A percentile compares a stretch with the other conserved stretches of the same genome.
phyloP scores from a whole-genome alignment of 1,284 basidiomycete genomes.

The Ganoderma leucocontextum region DNA sequence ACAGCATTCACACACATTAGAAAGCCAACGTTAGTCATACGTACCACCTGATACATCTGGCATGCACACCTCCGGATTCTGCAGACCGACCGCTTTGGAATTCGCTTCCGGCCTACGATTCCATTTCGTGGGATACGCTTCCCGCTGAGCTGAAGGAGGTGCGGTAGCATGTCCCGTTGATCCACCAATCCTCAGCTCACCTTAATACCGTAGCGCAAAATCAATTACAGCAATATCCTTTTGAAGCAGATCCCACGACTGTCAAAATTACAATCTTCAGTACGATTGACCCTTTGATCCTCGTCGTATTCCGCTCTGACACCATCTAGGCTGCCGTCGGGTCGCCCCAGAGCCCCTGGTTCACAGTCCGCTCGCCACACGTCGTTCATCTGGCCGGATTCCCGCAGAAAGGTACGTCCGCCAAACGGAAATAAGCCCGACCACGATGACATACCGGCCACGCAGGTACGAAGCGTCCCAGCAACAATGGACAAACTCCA shows the following conservation, averaged over 20 bases:
- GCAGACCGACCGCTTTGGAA: conserved; percentile 66
- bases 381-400: conserved; percentile 58
- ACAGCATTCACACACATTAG: conserved; percentile 26
- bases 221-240: conserved; percentile 63
- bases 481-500: conserved; percentile 21
- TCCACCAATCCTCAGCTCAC: not conserved
- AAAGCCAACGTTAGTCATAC: conserved; percentile 37
- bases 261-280: conserved; percentile 58
- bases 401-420: conserved; percentile 48
- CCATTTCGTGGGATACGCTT: conserved; percentile 70
- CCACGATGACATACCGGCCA: not conserved
- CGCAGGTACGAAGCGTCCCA: conserved; percentile 34
- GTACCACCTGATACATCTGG: conserved; percentile 70
- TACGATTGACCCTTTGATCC: conserved; percentile 40
- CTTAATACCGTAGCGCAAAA: conserved; percentile 58
- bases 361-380: conserved; percentile 56
- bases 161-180: conserved; percentile 23
- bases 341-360: conserved; percentile 60
- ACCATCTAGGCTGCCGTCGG: conserved; percentile 47
- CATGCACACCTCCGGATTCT: conserved; percentile 61
- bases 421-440: too few relatives aligned
- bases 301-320: conserved; percentile 14
- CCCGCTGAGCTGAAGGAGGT: conserved; percentile 72
- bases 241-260: conserved; percentile 56
- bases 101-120: conserved; percentile 57